Percentiles rank a stretch among this genome's conserved stretches.
These are phyloP conservation scores for Globisporangium barbulae DNA, from an alignment of 352 stramenopile species.

Conservation along the genomic window DNA sequence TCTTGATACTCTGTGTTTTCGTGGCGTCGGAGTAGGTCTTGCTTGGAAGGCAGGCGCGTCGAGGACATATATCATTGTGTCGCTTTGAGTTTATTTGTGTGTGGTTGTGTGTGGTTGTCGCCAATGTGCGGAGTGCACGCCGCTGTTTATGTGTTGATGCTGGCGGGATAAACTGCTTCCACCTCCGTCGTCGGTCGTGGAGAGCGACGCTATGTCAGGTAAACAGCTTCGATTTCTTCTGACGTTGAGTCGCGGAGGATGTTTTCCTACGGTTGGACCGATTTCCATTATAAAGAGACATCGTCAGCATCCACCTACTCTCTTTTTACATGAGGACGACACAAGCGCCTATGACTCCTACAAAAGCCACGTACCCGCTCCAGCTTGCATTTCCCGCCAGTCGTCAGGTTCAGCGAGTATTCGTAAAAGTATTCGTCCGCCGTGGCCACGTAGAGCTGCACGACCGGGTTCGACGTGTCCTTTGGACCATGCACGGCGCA, in stretches of 20 bases:
- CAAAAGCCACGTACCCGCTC: slow-evolving; percentile 45
- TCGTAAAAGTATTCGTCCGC: slow-evolving; percentile 85
- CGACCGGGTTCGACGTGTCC: slow-evolving; percentile 41
- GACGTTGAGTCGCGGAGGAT: slow-evolving; percentile 77
- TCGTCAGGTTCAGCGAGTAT: slow-evolving; percentile 71
- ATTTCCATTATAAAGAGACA: background rate
- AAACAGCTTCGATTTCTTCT: slow-evolving; percentile 83
- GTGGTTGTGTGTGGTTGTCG: background rate
- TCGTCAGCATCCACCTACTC: background rate
- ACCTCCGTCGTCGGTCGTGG: too few species aligned
- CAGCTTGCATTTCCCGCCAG: slow-evolving; percentile 79
- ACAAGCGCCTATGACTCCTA: background rate
- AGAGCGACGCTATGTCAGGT: slow-evolving; percentile 49
- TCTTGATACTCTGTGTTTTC: too few species aligned
- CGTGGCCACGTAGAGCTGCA: slow-evolving; percentile 79
- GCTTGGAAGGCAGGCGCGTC: too few species aligned
- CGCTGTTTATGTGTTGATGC: background rate
- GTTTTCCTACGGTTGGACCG: slow-evolving; percentile 53
- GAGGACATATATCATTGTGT: too few species aligned
- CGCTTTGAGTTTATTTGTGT: background rate
- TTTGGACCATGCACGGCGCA: slow-evolving; percentile 78
- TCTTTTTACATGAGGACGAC: background rate
- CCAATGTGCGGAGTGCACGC: background rate
- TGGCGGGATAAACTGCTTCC: background rate
- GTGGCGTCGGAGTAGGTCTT: background rate